Evolutionary conservation across 371 early-diverging fungal genomes (phyloP).

Genomic region (Circinella minor): DNA sequence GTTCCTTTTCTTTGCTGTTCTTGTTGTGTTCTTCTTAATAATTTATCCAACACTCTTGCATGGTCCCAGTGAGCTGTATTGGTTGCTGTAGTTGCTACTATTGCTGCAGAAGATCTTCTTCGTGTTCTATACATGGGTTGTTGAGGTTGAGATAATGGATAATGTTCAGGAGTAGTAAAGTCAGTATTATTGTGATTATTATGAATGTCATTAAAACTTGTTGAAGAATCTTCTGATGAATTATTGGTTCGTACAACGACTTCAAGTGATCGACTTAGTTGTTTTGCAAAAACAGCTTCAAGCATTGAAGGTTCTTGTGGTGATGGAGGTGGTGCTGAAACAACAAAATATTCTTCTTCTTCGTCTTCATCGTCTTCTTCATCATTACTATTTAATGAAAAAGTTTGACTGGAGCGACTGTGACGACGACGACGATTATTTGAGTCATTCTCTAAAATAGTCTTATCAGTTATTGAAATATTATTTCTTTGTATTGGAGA

Average conservation of each 20-base stretch:
- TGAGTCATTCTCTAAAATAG: neutral
- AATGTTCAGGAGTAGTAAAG: too few relatives aligned
- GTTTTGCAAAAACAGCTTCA: conserved; percentile 24
- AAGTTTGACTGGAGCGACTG: neutral
- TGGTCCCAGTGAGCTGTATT: conserved; percentile 17
- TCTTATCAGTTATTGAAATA: neutral
- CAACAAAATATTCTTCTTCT: conserved; percentile 17
- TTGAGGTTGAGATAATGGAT: too few relatives aligned
- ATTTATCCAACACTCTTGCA: conserved; percentile 19
- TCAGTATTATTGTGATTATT: neutral
- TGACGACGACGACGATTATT: neutral
- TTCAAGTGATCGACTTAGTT: conserved; percentile 19
- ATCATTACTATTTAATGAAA: neutral
- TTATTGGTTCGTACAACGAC: conserved; percentile 11
- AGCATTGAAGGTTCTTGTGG: conserved; percentile 27
- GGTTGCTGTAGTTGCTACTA: neutral
- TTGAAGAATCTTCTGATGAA: neutral
- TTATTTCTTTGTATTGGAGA: conserved; percentile 2
- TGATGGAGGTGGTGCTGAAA: conserved; percentile 24
- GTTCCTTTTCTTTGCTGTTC: conserved; percentile 12
- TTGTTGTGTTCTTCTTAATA: conserved; percentile 14
- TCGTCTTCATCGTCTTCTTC: conserved; percentile 12
- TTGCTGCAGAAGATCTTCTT: neutral
- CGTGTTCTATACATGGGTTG: neutral
- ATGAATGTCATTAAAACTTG: neutral